A percentile compares a stretch with the other conserved stretches of the same genome.
Evolutionary conservation across 106 monocot species (phyloP).

Genomic region (Hemerocallis citrina): DNA sequence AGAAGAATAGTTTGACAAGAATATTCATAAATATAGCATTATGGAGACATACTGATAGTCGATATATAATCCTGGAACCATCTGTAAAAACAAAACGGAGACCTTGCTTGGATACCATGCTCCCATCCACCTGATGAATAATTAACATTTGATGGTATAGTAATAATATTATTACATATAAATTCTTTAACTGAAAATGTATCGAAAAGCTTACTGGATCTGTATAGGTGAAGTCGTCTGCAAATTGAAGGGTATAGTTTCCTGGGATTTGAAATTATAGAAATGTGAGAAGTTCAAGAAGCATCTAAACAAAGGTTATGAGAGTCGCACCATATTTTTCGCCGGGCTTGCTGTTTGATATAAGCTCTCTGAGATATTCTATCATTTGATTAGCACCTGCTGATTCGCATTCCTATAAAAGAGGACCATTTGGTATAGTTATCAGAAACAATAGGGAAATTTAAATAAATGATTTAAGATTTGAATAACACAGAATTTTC

Average conservation of each 20-base stretch:
- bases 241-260: constrained; percentile 76
- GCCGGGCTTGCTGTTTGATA: constrained; percentile 55
- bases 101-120: constrained; percentile 85
- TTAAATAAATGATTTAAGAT: no score
- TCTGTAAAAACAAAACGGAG: constrained; percentile 88
- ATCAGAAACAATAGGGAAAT: no score
- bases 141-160: background rate
- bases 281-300: background rate
- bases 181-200: background rate
- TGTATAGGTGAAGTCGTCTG: constrained; percentile 83
- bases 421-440: background rate
- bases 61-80: constrained; percentile 92
- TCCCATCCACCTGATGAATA: constrained; percentile 70
- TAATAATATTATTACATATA: background rate
- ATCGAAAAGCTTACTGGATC: constrained; percentile 55
- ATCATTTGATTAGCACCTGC: constrained; percentile 83
- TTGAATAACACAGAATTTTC: no score
- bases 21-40: background rate
- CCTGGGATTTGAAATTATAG: constrained; percentile 27
- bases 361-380: constrained; percentile 58
- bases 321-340: constrained; percentile 45
- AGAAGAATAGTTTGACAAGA: no score
- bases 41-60: constrained; percentile 33
- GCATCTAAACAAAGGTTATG: background rate
- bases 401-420: constrained; percentile 82